Percentiles rank a stretch among this genome's conserved stretches.
phyloP scores from a whole-genome alignment of 257 asterid species.

The Nicotiana attenuata region DNA sequence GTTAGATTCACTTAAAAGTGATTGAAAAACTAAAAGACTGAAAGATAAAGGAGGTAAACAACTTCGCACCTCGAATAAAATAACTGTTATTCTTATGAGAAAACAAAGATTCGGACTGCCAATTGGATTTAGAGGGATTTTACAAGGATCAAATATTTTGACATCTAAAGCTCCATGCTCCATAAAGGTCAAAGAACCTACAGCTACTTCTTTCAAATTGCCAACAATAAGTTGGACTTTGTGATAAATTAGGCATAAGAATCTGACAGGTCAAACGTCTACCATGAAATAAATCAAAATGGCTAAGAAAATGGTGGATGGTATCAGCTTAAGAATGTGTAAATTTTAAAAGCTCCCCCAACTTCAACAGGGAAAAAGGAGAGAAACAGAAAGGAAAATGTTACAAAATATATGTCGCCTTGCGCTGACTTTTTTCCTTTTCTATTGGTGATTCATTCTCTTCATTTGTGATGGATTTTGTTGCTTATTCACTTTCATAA shows the following conservation, averaged over 20 bases:
- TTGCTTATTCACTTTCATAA: slow-evolving; percentile 60
- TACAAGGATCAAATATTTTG: not conserved
- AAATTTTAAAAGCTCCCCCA: not conserved
- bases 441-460: not conserved
- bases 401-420: no score
- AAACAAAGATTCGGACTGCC: slow-evolving; percentile 62
- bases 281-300: no score
- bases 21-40: slow-evolving; percentile 50
- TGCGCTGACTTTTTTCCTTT: not conserved
- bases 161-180: no score
- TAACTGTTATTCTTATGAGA: slow-evolving; percentile 55
- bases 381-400: not conserved
- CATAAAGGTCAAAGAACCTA: no score
- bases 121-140: not conserved
- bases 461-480: not conserved
- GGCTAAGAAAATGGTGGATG: not conserved
- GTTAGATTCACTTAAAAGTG: slow-evolving; percentile 40
- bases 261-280: not conserved
- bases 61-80: slow-evolving; percentile 44
- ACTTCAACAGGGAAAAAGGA: not conserved
- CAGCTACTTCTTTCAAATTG: no score
- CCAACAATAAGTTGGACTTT: no score
- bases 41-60: slow-evolving; percentile 50
- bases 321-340: not conserved
- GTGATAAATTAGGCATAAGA: not conserved